Base-by-base conservation (phyloP, 345 rosid genomes). In the Euphorbia pulcherrima region DNA sequence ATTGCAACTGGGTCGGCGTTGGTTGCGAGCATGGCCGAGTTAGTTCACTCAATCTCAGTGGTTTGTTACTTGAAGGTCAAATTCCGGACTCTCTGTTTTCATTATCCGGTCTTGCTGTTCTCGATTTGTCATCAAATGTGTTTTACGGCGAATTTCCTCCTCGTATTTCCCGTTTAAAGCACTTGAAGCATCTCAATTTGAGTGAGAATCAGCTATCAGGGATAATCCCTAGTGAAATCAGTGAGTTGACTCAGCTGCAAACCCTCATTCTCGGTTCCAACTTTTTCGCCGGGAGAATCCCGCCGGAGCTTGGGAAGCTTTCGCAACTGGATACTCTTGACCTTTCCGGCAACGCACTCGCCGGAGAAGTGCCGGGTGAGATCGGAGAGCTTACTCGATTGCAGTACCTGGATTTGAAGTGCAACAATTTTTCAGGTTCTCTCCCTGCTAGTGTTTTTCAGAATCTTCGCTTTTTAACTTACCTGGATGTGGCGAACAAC, bases 1-100 rank as follows among this genome's bases (percentile, higher is more conserved):
- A 80, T 61, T 94, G 97, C 65, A 60, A 71, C 50, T 94, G 99
- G 99, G 69, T 65, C n/a, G 99, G 97, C 16, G 89, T 94, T 4
- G 54, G 64, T 30, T 94, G 99, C 77, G 58, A 59, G 26, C 69
- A 51, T 35, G 86, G 85, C 18, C 73, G 78, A 56, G 96, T 94
- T 35, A 40, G 29, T 16, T 76, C 87, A 0, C 83, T 94, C 33
- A 20, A 68, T 14, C 80, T 94, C 30, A 51, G 92, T 0, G 44
- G 71, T 29, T 67, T 50, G 72, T 76, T 50, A 3, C 89, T 91
- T 24, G 60, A 37, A 1, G 90, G 92, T 8, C 80, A 69, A 5
- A 74, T 94, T 18, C 62, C 75, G 20, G 67, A 79, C 26, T 80
- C 88, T 10, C 80, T 94, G 48, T 94, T 84, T 83, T 68, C 84